These are phyloP conservation scores for Hanseniaspora thailandica DNA, from an alignment of 805 yeast genomes.

Conservation along the genomic window DNA sequence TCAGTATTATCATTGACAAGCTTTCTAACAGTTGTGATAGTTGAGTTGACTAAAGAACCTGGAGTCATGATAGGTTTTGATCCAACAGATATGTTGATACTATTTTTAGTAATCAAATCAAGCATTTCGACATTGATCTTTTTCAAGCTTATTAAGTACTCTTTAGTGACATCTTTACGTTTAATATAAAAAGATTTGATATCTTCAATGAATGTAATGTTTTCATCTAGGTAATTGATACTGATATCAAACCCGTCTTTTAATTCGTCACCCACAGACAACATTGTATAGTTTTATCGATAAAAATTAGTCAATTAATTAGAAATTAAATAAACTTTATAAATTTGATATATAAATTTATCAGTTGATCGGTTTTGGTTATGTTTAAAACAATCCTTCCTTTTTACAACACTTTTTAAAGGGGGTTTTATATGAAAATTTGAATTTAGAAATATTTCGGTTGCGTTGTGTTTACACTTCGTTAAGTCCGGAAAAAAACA, in stretches of 20 bases:
- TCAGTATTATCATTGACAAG: slow-evolving; percentile 6
- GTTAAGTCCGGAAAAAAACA: too few relatives aligned
- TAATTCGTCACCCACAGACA: slow-evolving; percentile 55
- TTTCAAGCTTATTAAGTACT: slow-evolving; percentile 59
- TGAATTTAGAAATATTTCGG: too few relatives aligned
- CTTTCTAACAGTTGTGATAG: slow-evolving; percentile 10
- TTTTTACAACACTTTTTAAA: neutral
- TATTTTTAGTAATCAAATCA: slow-evolving; percentile 58
- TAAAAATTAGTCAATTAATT: too few relatives aligned
- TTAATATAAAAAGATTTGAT: slow-evolving; percentile 75
- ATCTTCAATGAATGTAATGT: slow-evolving; percentile 64
- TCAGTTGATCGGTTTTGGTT: too few relatives aligned
- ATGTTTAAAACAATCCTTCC: too few relatives aligned
- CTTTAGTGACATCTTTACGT: slow-evolving; percentile 70
- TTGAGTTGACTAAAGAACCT: slow-evolving; percentile 61
- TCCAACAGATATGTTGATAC: slow-evolving; percentile 72
- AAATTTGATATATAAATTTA: too few relatives aligned
- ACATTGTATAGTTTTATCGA: neutral
- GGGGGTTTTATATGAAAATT: neutral
- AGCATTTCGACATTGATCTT: slow-evolving; percentile 57
- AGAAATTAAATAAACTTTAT: too few relatives aligned
- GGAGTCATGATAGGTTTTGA: slow-evolving; percentile 85
- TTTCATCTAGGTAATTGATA: slow-evolving; percentile 64
- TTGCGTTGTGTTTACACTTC: too few relatives aligned
- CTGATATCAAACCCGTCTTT: slow-evolving; percentile 73